A percentile compares a stretch with the other conserved stretches of the same genome.
phyloP scores from a whole-genome alignment of 2,329 filamentous ascomycete species.

The Penicillium nordicum region DNA sequence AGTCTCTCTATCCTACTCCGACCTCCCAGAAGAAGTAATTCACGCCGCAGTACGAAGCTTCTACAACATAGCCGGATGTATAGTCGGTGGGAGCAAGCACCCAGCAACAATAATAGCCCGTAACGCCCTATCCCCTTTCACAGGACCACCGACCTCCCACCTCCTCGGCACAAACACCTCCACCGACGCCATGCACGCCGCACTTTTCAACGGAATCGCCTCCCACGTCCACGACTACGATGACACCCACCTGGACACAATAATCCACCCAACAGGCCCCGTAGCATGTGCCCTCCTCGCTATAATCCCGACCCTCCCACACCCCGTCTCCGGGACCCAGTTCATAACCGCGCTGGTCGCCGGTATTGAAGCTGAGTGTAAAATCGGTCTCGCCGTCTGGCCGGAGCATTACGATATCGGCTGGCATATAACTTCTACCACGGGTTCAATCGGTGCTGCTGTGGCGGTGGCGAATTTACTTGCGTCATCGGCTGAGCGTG shows the following conservation, averaged over 20 bases:
- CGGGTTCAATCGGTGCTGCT: conserved; percentile 53
- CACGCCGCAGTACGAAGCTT: conserved; percentile 48
- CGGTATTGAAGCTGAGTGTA: conserved; percentile 54
- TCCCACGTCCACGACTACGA: conserved; percentile 58
- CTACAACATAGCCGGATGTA: conserved; percentile 56
- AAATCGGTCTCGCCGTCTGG: conserved; percentile 52
- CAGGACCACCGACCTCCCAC: conserved; percentile 36
- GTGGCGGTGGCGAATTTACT: conserved; percentile 34
- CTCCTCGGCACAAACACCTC: conserved; percentile 32
- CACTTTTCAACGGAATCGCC: conserved; percentile 54
- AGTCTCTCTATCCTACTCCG: conserved; percentile 29
- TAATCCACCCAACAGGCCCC: conserved; percentile 55
- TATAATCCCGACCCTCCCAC: conserved; percentile 39
- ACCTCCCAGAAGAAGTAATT: conserved; percentile 43
- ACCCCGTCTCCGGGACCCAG: conserved; percentile 42
- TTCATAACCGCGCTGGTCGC: conserved; percentile 52
- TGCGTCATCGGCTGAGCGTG: conserved; percentile 11
- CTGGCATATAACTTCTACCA: conserved; percentile 37
- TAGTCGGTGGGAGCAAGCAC: conserved; percentile 51
- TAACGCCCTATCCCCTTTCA: conserved; percentile 37
- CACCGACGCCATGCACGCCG: conserved; percentile 49
- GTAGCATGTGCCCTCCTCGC: conserved; percentile 50
- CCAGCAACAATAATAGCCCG: conserved; percentile 43
- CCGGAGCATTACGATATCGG: conserved; percentile 55
- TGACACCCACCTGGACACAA: conserved; percentile 55